Evolutionary conservation across 306 rosid genomes (phyloP).

Genomic region (Cucurbita argyrosperma): DNA sequence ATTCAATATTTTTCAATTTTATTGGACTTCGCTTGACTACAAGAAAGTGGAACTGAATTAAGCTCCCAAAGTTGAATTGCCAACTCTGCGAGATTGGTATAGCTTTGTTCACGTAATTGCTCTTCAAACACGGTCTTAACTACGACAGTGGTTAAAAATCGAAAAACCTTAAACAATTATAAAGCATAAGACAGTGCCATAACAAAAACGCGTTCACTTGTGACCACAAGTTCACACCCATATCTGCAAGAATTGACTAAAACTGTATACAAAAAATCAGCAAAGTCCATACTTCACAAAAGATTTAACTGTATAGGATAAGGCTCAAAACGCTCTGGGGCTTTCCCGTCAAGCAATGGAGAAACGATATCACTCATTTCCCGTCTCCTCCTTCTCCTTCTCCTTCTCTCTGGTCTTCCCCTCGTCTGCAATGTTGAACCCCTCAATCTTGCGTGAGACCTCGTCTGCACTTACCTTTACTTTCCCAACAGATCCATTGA

Average conservation of each 20-base stretch:
- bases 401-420: constrained; percentile 44
- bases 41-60: neutral
- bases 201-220: neutral
- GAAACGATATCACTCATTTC: constrained; percentile 31
- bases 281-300: constrained; percentile 8
- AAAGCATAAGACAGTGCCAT: neutral
- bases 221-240: constrained; percentile 2
- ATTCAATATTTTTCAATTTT: neutral
- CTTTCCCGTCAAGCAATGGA: neutral
- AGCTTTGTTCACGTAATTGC: neutral
- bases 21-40: neutral
- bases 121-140: neutral
- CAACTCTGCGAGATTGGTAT: neutral
- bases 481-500: constrained; percentile 48
- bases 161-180: neutral
- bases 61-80: neutral
- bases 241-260: constrained; percentile 17
- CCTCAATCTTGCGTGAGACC: constrained; percentile 69
- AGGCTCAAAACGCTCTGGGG: neutral
- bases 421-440: constrained; percentile 57
- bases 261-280: constrained; percentile 21
- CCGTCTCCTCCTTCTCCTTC: constrained; percentile 33
- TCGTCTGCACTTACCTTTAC: constrained; percentile 50
- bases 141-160: neutral
- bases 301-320: neutral